Evolutionary conservation across 2,329 filamentous ascomycete species (phyloP), one percentile per base, ranked within the genome.

Genomic region (Nothopassalora personata): DNA sequence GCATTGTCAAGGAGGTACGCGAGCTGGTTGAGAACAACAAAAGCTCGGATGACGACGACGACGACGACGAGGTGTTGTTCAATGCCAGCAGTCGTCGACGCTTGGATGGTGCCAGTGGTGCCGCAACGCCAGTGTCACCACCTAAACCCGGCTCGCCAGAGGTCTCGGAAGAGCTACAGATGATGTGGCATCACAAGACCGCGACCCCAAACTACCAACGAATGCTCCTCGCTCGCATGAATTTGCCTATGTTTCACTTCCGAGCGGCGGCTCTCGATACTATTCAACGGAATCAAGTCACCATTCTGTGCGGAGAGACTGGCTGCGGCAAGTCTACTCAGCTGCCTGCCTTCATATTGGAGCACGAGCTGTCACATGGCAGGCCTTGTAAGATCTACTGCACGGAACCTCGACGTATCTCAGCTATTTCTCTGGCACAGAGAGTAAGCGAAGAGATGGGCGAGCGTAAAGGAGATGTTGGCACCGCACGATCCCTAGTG

Each of bases 251-350:
- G 79, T 97, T 89, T 84, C 81, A 83, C 11, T 97, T 94, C 72
- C 87, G 86, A 65, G 79, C 89, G 11, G 83, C 90, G 53, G 91
- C 97, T 7, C 77, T 97, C 11, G 80, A 84, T 28, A 84, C 89
- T 1, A 86, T 99, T 31, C 87, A 90, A 50, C 80, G 83, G 23
- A 83, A 96, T 64, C 92, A 94, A 69, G 88, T 96, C 9, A 86
- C 94, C 9, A 97, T 99, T 60, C 84, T 99, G 31, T 97, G 93
- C 71, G 94, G 94, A 71, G 94, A 99, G 76, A 99, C 94, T 2
- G 94, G 94, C 66, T 97, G 89, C 72, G 94, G 94, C 64, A 99
- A 99, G 79, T 97, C 91, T 74, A 99, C 94, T 0, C 94, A 99
- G 70, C 88, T 97, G n/a, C 94, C 94, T 5, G 87, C 92, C 0